Percentiles rank a stretch among this genome's conserved stretches.
Evolutionary conservation across 2,329 filamentous ascomycete genomes (phyloP).

Genomic region (Aspergillus vadensis): DNA sequence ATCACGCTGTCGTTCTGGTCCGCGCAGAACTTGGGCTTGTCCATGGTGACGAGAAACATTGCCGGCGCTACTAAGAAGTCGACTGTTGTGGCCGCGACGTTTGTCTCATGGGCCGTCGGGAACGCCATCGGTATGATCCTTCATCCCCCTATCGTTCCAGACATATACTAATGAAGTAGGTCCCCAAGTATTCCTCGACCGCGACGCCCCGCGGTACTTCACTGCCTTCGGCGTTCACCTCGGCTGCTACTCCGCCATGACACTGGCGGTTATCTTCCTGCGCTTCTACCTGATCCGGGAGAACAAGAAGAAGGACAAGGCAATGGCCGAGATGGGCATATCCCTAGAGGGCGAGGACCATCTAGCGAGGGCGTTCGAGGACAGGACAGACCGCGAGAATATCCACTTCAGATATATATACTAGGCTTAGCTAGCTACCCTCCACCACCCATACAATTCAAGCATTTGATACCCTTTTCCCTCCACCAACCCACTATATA

Average conservation of each 20-base stretch:
- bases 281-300: conserved; percentile 60
- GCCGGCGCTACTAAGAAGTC: conserved; percentile 75
- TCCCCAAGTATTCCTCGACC: conserved; percentile 64
- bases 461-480: too few relatives aligned
- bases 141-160: not conserved
- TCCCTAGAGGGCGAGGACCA: conserved; percentile 13
- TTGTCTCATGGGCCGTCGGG: conserved; percentile 68
- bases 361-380: conserved; percentile 60
- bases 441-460: not conserved
- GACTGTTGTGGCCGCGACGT: conserved; percentile 68
- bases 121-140: conserved; percentile 61
- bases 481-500: not conserved
- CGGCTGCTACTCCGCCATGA: conserved; percentile 66
- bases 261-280: conserved; percentile 59
- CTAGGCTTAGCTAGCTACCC: conserved; percentile 23
- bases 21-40: conserved; percentile 66
- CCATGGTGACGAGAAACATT: conserved; percentile 68
- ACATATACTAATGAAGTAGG: conserved; percentile 38
- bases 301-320: conserved; percentile 60
- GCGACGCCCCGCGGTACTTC: conserved; percentile 66
- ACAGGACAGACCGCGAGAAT: conserved; percentile 65
- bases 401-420: conserved; percentile 61
- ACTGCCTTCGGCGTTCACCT: conserved; percentile 70
- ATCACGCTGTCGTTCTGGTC: conserved; percentile 78
- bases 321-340: conserved; percentile 46